Evolutionary conservation across 2,329 filamentous ascomycete genomes (phyloP).

Genomic region (Talaromyces pinophilus): DNA sequence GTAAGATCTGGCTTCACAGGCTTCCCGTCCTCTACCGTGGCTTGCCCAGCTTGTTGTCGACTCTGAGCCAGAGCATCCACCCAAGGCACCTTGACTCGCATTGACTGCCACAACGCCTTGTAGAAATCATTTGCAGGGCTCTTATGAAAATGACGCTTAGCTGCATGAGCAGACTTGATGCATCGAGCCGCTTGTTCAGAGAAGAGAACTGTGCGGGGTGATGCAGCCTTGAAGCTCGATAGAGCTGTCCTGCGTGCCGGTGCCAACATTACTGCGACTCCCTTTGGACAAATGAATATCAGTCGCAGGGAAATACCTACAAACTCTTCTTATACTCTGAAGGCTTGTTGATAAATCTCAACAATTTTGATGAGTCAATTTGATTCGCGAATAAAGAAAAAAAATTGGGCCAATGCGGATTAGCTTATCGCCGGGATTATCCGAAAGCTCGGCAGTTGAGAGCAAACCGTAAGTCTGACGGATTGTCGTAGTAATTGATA

Average conservation of each 20-base stretch:
- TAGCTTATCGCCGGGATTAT: slow-evolving; percentile 11
- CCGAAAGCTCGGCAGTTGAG: slow-evolving; percentile 2
- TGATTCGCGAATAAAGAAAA: slow-evolving; percentile 10
- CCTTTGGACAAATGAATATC: too few relatives aligned
- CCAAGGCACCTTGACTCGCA: slow-evolving; percentile 65
- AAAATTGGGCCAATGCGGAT: neutral
- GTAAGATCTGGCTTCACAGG: slow-evolving; percentile 56
- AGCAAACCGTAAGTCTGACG: neutral
- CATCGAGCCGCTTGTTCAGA: neutral
- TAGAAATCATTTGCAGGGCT: slow-evolving; percentile 31
- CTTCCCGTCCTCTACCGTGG: slow-evolving; percentile 24
- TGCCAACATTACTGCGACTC: slow-evolving; percentile 11
- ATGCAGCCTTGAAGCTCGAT: slow-evolving; percentile 14
- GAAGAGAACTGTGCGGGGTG: neutral
- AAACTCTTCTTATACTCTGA: neutral
- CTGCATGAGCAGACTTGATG: neutral
- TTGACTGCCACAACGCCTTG: slow-evolving; percentile 49
- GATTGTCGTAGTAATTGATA: neutral
- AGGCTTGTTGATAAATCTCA: neutral
- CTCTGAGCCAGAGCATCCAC: slow-evolving; percentile 63
- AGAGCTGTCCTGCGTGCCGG: slow-evolving; percentile 19
- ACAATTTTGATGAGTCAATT: slow-evolving; percentile 6
- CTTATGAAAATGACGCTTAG: slow-evolving; percentile 33
- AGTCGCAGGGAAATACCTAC: too few relatives aligned
- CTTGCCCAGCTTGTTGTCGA: slow-evolving; percentile 43